phyloP scores from a whole-genome alignment of 2,329 filamentous ascomycete species.

The Hymenoscyphus scutula region DNA sequence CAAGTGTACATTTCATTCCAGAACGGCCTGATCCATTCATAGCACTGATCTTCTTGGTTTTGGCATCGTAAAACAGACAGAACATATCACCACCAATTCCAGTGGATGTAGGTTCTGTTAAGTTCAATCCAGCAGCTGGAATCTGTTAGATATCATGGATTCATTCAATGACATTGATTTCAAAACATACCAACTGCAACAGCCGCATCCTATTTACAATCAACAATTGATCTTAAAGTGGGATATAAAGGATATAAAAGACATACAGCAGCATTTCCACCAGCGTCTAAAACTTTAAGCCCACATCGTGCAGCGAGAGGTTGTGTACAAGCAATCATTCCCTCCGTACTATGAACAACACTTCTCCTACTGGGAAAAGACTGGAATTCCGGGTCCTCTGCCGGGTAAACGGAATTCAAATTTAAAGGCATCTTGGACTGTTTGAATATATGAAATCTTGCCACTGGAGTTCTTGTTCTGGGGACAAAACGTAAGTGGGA shows the following conservation, averaged over 20 bases:
- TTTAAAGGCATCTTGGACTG: constrained; percentile 34
- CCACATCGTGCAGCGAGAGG: constrained; percentile 87
- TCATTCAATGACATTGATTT: background rate
- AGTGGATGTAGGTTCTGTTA: constrained; percentile 89
- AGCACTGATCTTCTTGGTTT: constrained; percentile 76
- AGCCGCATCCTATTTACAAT: constrained; percentile 72
- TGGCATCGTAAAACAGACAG: constrained; percentile 85
- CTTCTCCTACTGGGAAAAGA: constrained; percentile 79
- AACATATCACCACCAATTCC: constrained; percentile 98
- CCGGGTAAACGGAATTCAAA: constrained; percentile 34
- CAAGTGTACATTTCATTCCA: constrained; percentile 65
- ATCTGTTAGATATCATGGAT: constrained; percentile 7
- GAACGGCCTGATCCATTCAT: constrained; percentile 93
- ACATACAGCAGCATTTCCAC: constrained; percentile 88
- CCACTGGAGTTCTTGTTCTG: background rate
- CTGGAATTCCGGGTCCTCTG: constrained; percentile 46
- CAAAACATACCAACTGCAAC: constrained; percentile 73
- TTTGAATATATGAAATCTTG: background rate
- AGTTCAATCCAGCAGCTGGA: constrained; percentile 81
- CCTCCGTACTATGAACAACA: constrained; percentile 88
- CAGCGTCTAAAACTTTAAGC: constrained; percentile 76
- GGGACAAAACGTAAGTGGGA: background rate
- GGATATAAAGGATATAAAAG: constrained; percentile 14
- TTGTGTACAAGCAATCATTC: constrained; percentile 87
- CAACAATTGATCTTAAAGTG: constrained; percentile 15